Evolutionary conservation across 164 flowering plant species (phyloP).

Genomic region (Berberis thunbergii): DNA sequence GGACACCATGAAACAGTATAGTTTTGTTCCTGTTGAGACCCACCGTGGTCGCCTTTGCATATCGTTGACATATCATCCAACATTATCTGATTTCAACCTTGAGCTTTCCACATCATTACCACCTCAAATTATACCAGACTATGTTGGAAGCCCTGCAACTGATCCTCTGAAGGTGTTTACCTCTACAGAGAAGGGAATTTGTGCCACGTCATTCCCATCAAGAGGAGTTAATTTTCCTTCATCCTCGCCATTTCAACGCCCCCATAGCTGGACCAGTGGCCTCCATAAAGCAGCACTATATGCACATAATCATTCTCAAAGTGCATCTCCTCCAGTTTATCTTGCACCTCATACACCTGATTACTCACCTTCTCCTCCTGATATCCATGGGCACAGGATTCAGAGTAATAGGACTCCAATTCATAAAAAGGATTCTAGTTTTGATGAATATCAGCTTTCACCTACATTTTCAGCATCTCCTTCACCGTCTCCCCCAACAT

Average conservation of each 20-base stretch:
- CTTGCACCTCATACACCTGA: constrained; percentile 33
- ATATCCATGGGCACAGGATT: constrained; percentile 27
- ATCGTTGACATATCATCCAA: constrained; percentile 55
- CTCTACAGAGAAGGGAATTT: constrained; percentile 14
- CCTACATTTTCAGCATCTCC: constrained; percentile 76
- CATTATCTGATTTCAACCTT: constrained; percentile 60
- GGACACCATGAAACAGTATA: constrained; percentile 42
- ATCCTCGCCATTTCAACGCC: constrained; percentile 54
- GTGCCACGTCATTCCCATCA: constrained; percentile 41
- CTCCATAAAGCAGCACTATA: constrained; percentile 36
- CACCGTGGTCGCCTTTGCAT: constrained; percentile 55
- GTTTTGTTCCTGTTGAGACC: constrained; percentile 70
- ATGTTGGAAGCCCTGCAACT: constrained; percentile 85
- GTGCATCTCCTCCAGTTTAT: constrained; percentile 47
- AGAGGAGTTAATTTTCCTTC: constrained; percentile 31
- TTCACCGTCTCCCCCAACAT: constrained; percentile 66
- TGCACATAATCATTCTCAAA: constrained; percentile 24
- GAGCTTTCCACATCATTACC: constrained; percentile 39
- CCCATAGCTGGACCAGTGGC: constrained; percentile 87
- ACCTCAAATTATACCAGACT: constrained; percentile 67
- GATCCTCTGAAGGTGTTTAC: constrained; percentile 68
- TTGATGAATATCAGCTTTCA: constrained; percentile 68
- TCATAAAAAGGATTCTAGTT: constrained; percentile 34
- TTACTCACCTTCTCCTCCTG: constrained; percentile 45
- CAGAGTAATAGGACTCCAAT: constrained; percentile 29